Evolutionary conservation across 2,329 filamentous ascomycete species (phyloP).

Genomic region (Fusarium sp.): DNA sequence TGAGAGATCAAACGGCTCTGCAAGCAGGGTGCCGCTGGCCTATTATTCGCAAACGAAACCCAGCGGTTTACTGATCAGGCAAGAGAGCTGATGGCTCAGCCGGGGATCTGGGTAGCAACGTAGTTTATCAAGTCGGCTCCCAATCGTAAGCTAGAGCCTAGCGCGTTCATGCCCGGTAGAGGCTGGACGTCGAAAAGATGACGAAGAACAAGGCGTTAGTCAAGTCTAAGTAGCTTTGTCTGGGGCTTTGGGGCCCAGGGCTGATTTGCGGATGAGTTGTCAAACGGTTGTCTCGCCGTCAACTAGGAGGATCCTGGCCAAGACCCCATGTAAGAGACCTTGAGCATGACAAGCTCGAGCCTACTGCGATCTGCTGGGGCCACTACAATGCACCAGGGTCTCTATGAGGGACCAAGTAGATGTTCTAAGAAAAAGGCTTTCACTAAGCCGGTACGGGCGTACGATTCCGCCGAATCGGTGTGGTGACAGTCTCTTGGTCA

Average conservation of each 20-base stretch:
- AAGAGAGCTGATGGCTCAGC: constrained; percentile 45
- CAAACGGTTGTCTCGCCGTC: constrained; percentile 48
- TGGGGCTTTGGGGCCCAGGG: constrained; percentile 44
- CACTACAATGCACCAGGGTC: constrained; percentile 53
- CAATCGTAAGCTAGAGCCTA: constrained; percentile 43
- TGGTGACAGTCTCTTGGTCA: constrained; percentile 38
- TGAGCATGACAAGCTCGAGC: constrained; percentile 53
- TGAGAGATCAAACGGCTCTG: constrained; percentile 34
- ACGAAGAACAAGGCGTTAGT: constrained; percentile 44
- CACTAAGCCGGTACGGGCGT: constrained; percentile 38
- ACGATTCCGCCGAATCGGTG: constrained; percentile 38
- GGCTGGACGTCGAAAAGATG: constrained; percentile 41
- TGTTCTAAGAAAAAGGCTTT: constrained; percentile 22
- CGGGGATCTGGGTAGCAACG: constrained; percentile 42
- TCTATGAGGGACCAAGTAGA: constrained; percentile 43
- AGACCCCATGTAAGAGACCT: constrained; percentile 48
- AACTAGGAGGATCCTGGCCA: constrained; percentile 54
- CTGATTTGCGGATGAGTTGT: constrained; percentile 48
- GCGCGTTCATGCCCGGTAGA: constrained; percentile 44
- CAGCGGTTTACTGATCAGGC: constrained; percentile 41
- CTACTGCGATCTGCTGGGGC: constrained; percentile 50
- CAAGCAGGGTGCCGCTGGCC: constrained; percentile 42
- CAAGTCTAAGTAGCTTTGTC: constrained; percentile 41
- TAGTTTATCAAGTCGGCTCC: constrained; percentile 44
- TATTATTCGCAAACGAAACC: constrained; percentile 42